Conservation (phyloP, 495 filamentous ascomycete species). For the Evernia prunastri region DNA sequence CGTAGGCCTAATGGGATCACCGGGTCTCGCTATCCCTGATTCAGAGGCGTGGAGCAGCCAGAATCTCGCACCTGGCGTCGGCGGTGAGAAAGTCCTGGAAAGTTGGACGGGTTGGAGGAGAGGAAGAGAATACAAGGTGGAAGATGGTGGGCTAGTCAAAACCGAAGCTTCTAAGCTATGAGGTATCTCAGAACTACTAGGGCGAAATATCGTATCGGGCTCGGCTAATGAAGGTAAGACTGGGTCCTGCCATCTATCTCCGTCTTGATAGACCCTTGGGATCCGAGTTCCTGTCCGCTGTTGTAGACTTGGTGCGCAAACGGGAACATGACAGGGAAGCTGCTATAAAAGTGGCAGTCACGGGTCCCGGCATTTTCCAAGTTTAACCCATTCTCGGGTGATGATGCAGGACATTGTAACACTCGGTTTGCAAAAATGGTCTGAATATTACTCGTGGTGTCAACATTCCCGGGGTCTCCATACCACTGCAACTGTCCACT, state of each 20-base stretch:
- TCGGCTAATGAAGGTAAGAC: neutral
- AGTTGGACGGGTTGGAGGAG: constrained; percentile 74
- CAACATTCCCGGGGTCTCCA: neutral
- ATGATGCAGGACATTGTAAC: neutral
- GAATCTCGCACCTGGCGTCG: constrained; percentile 56
- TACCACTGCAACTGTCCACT: neutral
- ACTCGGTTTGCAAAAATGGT: neutral
- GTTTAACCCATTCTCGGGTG: neutral
- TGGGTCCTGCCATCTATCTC: neutral
- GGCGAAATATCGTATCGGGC: neutral
- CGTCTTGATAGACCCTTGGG: neutral
- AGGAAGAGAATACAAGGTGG: constrained; percentile 61
- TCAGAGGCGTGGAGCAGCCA: constrained; percentile 58
- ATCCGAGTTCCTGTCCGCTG: neutral
- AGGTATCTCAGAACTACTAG: neutral
- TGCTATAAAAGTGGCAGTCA: neutral
- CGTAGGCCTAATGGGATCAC: constrained; percentile 62
- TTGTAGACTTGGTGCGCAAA: neutral
- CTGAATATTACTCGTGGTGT: neutral
- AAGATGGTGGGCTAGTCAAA: constrained; percentile 52
- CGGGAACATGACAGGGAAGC: neutral
- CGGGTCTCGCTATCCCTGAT: constrained; percentile 49
- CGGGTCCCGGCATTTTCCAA: neutral
- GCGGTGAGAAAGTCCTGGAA: constrained; percentile 61
- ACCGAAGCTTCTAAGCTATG: constrained; percentile 48